Evolutionary conservation across 2,329 filamentous ascomycete species (phyloP).

Genomic region (Orbilia oligospora): DNA sequence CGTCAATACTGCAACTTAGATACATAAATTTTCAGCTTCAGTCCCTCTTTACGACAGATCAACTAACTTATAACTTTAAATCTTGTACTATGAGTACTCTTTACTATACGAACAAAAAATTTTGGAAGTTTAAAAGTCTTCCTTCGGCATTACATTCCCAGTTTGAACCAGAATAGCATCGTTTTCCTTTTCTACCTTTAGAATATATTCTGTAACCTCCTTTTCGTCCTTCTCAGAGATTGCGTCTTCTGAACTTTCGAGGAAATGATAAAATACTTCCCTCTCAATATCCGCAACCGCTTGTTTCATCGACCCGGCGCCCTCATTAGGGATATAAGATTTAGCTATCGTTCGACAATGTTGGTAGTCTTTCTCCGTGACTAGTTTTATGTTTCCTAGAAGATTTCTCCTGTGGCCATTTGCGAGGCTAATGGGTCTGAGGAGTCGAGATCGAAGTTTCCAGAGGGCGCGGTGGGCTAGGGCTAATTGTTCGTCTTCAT

Average conservation of each 20-base stretch:
- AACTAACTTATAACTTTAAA: too few species aligned
- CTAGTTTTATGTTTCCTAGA: conserved; percentile 15
- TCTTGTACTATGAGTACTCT: too few species aligned
- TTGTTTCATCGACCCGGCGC: neutral
- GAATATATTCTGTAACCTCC: neutral
- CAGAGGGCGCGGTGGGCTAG: conserved; percentile 66
- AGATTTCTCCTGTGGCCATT: neutral
- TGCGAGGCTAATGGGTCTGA: neutral
- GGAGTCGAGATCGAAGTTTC: neutral
- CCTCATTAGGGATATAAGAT: conserved; percentile 6
- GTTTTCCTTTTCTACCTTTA: neutral
- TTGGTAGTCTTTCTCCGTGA: conserved; percentile 21
- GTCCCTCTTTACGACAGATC: too few species aligned
- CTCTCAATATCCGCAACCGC: neutral
- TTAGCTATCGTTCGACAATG: neutral
- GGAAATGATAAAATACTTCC: neutral
- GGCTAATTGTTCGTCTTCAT: conserved; percentile 67
- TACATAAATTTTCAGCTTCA: too few species aligned
- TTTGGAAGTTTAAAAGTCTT: too few species aligned
- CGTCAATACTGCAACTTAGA: too few species aligned
- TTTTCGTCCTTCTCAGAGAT: neutral
- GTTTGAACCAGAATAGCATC: neutral
- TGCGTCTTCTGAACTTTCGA: neutral
- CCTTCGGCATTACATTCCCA: neutral
- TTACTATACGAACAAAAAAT: too few species aligned